These are phyloP conservation scores for Phaeosphaeria sp. DNA, from an alignment of 2,329 filamentous ascomycete genomes.

Conservation along the genomic window DNA sequence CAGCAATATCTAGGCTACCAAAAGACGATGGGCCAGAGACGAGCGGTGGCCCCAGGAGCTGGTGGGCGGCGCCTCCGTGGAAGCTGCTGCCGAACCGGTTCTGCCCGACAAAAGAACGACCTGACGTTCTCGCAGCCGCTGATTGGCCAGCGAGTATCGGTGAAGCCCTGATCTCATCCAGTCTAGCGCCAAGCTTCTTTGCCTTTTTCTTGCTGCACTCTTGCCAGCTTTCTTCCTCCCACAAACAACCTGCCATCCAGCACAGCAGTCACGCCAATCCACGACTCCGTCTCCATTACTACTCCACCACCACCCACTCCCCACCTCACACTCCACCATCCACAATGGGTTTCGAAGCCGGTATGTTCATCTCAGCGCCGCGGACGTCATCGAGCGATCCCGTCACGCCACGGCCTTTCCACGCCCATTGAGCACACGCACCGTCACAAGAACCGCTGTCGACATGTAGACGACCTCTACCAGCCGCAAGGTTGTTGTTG, in stretches of 20 bases:
- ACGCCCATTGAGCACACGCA: constrained; percentile 35
- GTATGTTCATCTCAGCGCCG: constrained; percentile 40
- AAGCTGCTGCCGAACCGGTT: constrained; percentile 20
- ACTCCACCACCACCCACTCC: constrained; percentile 18
- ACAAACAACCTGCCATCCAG: constrained; percentile 22
- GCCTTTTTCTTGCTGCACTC: constrained; percentile 30
- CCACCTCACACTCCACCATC: constrained; percentile 22
- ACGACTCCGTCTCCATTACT: constrained; percentile 15
- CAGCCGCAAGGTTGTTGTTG: constrained; percentile 1
- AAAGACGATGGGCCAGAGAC: not conserved
- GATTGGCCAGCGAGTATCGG: constrained; percentile 16
- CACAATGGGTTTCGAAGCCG: constrained; percentile 50
- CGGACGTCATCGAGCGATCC: constrained; percentile 38
- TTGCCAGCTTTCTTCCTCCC: constrained; percentile 28
- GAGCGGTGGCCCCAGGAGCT: not conserved
- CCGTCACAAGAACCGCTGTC: constrained; percentile 7
- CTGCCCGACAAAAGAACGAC: constrained; percentile 18
- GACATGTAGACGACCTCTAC: constrained; percentile 7
- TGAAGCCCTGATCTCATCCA: constrained; percentile 17
- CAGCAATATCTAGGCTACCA: not conserved
- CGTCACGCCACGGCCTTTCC: constrained; percentile 24
- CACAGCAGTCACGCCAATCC: constrained; percentile 12
- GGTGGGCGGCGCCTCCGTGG: constrained; percentile 4
- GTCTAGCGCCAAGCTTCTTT: constrained; percentile 17
- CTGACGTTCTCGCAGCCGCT: constrained; percentile 18